Percentiles rank a stretch among this genome's conserved stretches.
phyloP scores from a whole-genome alignment of 2,329 filamentous ascomycete species.

The Didymella keratinophila region DNA sequence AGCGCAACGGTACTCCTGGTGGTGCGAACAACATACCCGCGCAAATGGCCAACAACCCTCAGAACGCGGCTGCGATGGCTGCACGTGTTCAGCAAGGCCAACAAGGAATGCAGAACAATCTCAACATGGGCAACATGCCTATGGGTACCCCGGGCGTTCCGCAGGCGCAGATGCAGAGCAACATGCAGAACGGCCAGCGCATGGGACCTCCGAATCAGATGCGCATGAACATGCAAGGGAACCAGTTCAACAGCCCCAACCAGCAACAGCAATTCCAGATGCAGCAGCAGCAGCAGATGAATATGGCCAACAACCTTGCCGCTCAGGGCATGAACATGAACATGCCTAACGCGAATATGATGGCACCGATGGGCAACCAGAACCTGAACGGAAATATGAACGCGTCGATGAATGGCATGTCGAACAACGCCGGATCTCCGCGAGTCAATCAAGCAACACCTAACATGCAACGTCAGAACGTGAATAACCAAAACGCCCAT shows the following conservation, averaged over 20 bases:
- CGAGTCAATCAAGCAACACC: conserved; percentile 43
- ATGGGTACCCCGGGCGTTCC: conserved; percentile 67
- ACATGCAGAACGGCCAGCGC: conserved; percentile 65
- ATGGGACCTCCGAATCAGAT: conserved; percentile 57
- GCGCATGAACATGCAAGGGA: conserved; percentile 51
- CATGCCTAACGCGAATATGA: conserved; percentile 49
- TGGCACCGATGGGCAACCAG: conserved; percentile 42
- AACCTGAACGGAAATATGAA: conserved; percentile 48
- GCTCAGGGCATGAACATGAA: conserved; percentile 45
- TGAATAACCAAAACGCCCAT: conserved; percentile 44
- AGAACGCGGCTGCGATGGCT: conserved; percentile 44
- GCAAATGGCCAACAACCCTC: conserved; percentile 41
- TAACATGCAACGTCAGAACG: conserved; percentile 40
- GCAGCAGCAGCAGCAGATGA: conserved; percentile 47
- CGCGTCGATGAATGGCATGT: conserved; percentile 46
- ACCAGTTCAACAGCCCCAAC: conserved; percentile 42
- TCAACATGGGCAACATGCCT: conserved; percentile 61
- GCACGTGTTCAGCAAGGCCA: conserved; percentile 46
- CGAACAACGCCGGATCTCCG: conserved; percentile 47
- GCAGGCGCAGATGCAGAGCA: conserved; percentile 73
- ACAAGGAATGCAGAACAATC: conserved; percentile 58
- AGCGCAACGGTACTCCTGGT: conserved; percentile 53
- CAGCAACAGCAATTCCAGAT: conserved; percentile 45
- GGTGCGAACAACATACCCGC: conserved; percentile 36
- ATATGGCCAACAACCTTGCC: conserved; percentile 44